These are phyloP conservation scores for Gynostemma pentaphyllum DNA, from an alignment of 306 rosid genomes.

Conservation along the genomic window DNA sequence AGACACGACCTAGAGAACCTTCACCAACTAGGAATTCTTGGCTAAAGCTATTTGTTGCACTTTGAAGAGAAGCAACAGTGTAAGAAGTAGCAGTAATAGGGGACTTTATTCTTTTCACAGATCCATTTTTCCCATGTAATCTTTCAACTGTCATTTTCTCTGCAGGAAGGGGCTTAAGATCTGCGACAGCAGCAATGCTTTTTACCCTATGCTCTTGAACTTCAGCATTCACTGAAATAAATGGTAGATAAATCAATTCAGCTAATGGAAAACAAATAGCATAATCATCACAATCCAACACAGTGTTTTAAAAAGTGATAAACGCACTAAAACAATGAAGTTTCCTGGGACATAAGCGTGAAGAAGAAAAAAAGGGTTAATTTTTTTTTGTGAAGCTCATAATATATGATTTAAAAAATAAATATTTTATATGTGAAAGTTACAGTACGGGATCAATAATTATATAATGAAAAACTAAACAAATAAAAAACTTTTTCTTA, in stretches of 20 bases:
- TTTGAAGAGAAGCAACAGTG: constrained; percentile 84
- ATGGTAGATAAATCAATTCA: background rate
- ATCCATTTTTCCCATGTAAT: constrained; percentile 58
- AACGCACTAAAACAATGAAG: no score
- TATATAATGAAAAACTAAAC: no score
- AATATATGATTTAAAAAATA: no score
- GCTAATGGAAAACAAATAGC: background rate
- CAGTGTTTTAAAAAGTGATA: no score
- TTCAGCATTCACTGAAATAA: constrained; percentile 46
- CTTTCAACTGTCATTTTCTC: constrained; percentile 57
- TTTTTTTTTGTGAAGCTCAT: no score
- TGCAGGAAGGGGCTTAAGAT: constrained; percentile 72
- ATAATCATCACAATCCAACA: background rate
- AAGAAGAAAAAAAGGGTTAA: no score
- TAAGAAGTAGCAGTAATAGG: constrained; percentile 89
- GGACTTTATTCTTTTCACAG: constrained; percentile 61
- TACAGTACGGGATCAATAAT: no score
- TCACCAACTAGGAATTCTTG: constrained; percentile 88
- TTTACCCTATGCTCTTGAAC: constrained; percentile 73
- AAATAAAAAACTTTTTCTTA: no score
- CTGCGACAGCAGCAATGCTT: constrained; percentile 41
- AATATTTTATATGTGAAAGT: no score
- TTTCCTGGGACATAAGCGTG: no score
- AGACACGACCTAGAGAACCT: constrained; percentile 98
- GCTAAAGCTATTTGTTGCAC: constrained; percentile 92